Conservation (phyloP, 2,329 filamentous ascomycete genomes). For the Botrytis elliptica region DNA sequence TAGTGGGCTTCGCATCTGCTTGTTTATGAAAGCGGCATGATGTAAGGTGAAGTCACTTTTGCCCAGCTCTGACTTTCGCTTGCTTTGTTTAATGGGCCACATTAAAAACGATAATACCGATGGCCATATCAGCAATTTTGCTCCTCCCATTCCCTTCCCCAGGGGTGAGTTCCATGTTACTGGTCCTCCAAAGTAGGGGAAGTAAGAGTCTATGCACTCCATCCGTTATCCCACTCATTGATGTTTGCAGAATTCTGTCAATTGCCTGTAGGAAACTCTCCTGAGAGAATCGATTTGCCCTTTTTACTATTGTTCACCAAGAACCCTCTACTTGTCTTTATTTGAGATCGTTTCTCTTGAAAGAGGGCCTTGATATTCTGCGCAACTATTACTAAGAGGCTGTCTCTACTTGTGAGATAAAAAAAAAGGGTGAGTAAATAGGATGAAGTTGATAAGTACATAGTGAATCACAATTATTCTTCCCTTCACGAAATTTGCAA, state of each 20-base stretch:
- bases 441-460: not conserved
- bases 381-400: not conserved
- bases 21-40: not conserved
- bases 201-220: accelerated
- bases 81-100: not conserved
- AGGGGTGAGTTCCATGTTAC: not conserved
- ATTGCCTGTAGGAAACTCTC: not conserved
- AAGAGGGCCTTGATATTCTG: accelerated
- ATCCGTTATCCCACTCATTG: not conserved
- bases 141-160: accelerated
- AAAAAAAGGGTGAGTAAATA: not conserved
- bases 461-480: not conserved
- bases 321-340: not conserved
- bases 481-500: not conserved
- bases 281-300: not conserved
- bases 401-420: not conserved
- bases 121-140: not conserved
- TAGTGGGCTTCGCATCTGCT: not conserved
- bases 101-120: not conserved
- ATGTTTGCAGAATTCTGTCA: not conserved
- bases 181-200: not conserved
- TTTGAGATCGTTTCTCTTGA: not conserved
- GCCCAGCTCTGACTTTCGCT: not conserved
- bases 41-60: not conserved
- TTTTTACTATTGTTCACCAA: not conserved